Evolutionary conservation across 2,329 filamentous ascomycete genomes (phyloP), one percentile per base, ranked within the genome.

Genomic region (Claviceps fusiformis): DNA sequence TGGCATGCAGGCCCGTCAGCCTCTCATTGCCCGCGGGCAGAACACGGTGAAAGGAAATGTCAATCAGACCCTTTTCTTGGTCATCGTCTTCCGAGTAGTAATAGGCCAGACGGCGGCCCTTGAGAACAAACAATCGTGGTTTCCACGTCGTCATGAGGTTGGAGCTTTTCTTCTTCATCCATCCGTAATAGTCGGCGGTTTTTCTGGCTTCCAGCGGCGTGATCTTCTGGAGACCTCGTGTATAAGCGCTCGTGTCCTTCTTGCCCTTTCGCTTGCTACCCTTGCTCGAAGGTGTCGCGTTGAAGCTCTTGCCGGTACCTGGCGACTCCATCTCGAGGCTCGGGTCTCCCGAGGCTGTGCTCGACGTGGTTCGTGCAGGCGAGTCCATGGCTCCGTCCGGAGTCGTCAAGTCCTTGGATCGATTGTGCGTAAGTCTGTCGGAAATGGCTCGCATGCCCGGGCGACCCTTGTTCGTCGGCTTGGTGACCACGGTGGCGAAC

Each of bases 121-220:
- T 91, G 56, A 98, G 81, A 8, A 98, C 85, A 65, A 98, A 98
- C n/a, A 97, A 78, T 13, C 93, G 85, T 13, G 91, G 87, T 66
- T 97, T 98, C 93, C 93, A 98, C 1, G 91, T 95, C 2, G 90
- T 90, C 85, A 98, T 95, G 39, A 97, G 76, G 64, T 92, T 93
- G 1, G 89, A 92, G 57, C 89, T 95, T 71, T 95, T 91, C 78
- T 98, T 98, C 76, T 93, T 97, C 93, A 98, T 98, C 93, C 93
- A 98, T 1, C 93, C 93, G 64, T 86, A 92, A 68, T 95, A 97
- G 65, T 98, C 92, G 55, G 89, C 92, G 58, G 82, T 83, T 58
- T 83, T 74, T 70, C 95, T 93, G 58, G 92, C 90, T 66, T 95
- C 89, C 55, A 83, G 77, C 0, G 93, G 93, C 0, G 81, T 73